Evolutionary conservation across 495 filamentous ascomycete genomes (phyloP).

Genomic region (Xylaria longipes): DNA sequence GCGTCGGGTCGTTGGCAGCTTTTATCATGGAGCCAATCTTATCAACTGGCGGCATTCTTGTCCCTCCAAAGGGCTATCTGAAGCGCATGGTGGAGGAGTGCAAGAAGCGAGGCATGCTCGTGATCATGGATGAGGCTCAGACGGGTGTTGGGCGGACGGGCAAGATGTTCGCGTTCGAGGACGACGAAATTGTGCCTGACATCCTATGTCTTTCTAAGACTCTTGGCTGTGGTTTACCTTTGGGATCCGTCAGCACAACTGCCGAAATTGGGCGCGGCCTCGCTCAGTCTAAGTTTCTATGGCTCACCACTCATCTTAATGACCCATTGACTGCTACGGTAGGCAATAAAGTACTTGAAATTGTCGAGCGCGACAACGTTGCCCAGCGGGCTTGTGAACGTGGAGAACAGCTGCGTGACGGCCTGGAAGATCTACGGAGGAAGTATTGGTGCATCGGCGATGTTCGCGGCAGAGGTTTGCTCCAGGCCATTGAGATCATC

Average conservation of each 20-base stretch:
- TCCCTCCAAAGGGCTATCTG: slow-evolving; percentile 56
- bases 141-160: slow-evolving; percentile 60
- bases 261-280: slow-evolving; percentile 53
- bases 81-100: slow-evolving; percentile 54
- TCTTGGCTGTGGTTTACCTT: slow-evolving; percentile 59
- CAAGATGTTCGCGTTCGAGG: slow-evolving; percentile 57
- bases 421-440: slow-evolving; percentile 48
- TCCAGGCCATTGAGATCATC: slow-evolving; percentile 63
- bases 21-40: slow-evolving; percentile 63
- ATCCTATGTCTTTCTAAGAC: slow-evolving; percentile 62
- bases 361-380: slow-evolving; percentile 58
- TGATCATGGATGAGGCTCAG: slow-evolving; percentile 64
- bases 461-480: slow-evolving; percentile 59
- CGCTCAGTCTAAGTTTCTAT: slow-evolving; percentile 43
- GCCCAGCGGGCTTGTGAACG: slow-evolving; percentile 46
- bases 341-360: slow-evolving; percentile 62
- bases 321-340: slow-evolving; percentile 62
- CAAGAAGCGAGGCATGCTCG: slow-evolving; percentile 56
- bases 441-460: slow-evolving; percentile 63
- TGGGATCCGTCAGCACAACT: slow-evolving; percentile 58
- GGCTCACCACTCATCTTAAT: slow-evolving; percentile 53
- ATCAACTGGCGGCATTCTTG: slow-evolving; percentile 57
- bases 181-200: slow-evolving; percentile 57
- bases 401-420: slow-evolving; percentile 50
- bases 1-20: slow-evolving; percentile 61